phyloP scores from a whole-genome alignment of 1,284 basidiomycete genomes.

The Cryptococcus sp. region DNA sequence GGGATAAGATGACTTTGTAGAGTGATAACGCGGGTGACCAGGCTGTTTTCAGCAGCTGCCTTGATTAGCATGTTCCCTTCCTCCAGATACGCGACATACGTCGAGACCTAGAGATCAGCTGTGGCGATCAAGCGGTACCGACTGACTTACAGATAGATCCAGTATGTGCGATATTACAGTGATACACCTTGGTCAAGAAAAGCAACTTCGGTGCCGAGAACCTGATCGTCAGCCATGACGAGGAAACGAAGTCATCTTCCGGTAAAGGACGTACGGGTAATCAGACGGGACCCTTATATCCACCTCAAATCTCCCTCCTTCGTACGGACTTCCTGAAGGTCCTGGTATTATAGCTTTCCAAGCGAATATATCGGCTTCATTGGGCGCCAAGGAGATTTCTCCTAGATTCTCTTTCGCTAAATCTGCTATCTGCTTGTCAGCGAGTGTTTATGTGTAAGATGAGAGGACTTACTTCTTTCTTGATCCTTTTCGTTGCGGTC shows the following conservation, averaged over 20 bases:
- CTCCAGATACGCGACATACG: conserved; percentile 20
- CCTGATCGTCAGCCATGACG: conserved; percentile 47
- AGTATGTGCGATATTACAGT: conserved; percentile 80
- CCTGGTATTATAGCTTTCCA: conserved; percentile 74
- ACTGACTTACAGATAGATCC: conserved; percentile 48
- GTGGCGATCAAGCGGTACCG: conserved; percentile 6
- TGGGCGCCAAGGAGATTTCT: conserved; percentile 64
- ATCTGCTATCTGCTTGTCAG: conserved; percentile 58
- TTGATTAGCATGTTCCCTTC: not conserved
- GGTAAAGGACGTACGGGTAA: conserved; percentile 67
- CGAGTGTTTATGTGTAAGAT: not conserved
- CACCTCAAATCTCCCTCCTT: conserved; percentile 76
- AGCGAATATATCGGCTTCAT: conserved; percentile 55
- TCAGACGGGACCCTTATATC: conserved; percentile 67
- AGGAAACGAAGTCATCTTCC: not conserved
- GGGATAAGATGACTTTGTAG: conserved; percentile 83
- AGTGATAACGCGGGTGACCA: conserved; percentile 88
- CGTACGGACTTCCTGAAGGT: conserved; percentile 79
- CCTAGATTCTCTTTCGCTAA: conserved; percentile 78
- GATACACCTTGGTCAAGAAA: conserved; percentile 83
- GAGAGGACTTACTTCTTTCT: conserved; percentile 57
- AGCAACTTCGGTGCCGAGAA: conserved; percentile 76
- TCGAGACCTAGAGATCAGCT: conserved; percentile 38
- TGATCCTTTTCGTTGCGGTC: conserved; percentile 82
- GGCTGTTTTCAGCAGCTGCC: conserved; percentile 78